Evolutionary conservation across 2,329 filamentous ascomycete genomes (phyloP), one percentile per base, ranked within the genome.

Genomic region (Colletotrichum sp.): DNA sequence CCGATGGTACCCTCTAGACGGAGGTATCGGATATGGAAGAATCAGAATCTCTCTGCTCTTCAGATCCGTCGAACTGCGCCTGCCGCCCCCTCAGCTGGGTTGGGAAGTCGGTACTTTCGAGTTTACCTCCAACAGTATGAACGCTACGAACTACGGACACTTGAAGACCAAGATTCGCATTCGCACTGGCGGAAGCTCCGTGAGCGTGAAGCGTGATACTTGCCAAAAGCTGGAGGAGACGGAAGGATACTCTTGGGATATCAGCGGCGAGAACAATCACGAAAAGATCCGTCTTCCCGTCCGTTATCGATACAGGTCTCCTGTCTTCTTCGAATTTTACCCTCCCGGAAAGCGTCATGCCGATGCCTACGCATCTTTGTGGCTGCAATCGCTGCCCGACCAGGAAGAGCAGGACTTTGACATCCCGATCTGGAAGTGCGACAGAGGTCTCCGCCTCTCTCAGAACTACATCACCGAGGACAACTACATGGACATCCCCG

Each of bases 101-200:
- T 98, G 96, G 95, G 95, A 98, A 76, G 95, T 98, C 58, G 97
- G 97, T 43, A 98, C 96, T 0, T 98, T 98, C 81, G 94, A 98
- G 81, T 97, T 98, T 82, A 86, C 90, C 1, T 95, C 93, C 0
- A 89, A 95, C 65, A 89, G 88, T 18, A 92, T 98, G 62, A 89
- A 90, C 0, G 92, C 94, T 0, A 85, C 89, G 16, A 89, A 89
- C 64, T 96, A 94, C 80, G 86, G 88, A 2, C 90, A 92, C 7
- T 84, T 89, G 52, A 96, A 95, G 81, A 88, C 95, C 18, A 96
- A 95, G 84, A 87, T 98, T 58, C 92, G 91, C 79, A 84, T 98
- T 79, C 91, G 96, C 43, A 98, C 96, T 10, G 96, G 96, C 69
- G 96, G 96, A 15, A 96, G 94, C 75, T 93, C 92, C 4, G 94